Evolutionary conservation across 208 protist species (phyloP), one percentile per base, ranked within the genome.

Genomic region (Novymonas esmeraldas): DNA sequence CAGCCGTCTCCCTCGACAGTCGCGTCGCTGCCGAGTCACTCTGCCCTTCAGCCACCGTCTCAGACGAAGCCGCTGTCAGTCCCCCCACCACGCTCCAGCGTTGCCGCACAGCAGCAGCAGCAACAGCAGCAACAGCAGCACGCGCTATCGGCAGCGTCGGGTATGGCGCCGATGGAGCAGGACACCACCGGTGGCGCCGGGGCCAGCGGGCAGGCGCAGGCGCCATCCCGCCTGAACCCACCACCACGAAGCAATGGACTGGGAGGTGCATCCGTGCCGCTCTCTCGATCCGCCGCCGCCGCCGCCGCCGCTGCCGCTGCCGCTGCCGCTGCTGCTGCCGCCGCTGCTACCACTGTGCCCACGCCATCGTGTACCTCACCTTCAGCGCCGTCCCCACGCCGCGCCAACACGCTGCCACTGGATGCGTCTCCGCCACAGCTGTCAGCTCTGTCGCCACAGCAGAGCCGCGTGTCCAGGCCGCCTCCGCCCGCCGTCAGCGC

Each of bases 191-290:
- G 51, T 10, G 16, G 13, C 16, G n/a, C 6, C 6, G 10, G 5
- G 24, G 18, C 4, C 28, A 20, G 55, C 20, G 55, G 56, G 3
- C 38, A 26, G 26, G 13, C 42, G 10, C 45, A 24, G 36, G 28
- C 46, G 13, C 42, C 31, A 22, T 55, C 33, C 16, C 46, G 14
- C n/a, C 14, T 63, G 24, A 33, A 50, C 20, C 42, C 58, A 36
- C 58, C 48, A 26, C 58, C 58, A 63, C 58, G 58, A 34, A 63
- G 58, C 24, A 49, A 46, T n/a, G 26, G 16, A 22, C 18, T 5
- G 28, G 14, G 24, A 5, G 34, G 3, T 13, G 7, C 54, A 28
- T 18, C 54, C 4, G 54, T 45, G 54, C 36, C 54, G 11, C 54
- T 45, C 33, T 28, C 31, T 24, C 22, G 34, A 5, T 59, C 54